Conservation (phyloP, 208 protist species). For the Entamoeba nuttalli region DNA sequence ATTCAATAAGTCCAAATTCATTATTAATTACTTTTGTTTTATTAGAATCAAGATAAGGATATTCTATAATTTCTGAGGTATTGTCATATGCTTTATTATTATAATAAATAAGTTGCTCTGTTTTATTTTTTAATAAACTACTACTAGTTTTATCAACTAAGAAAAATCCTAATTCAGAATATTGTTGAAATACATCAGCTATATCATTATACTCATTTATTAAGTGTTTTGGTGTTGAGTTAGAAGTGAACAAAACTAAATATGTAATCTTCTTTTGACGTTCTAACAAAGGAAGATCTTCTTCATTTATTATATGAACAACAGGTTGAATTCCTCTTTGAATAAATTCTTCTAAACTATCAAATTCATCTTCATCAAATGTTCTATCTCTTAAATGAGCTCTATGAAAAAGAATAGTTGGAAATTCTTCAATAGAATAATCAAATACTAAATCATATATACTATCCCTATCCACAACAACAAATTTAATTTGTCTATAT, state of each 20-base stretch:
- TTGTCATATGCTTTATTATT: background rate
- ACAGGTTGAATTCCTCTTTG: background rate
- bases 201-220: background rate
- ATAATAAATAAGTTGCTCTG: background rate
- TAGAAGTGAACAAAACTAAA: background rate
- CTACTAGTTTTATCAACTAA: background rate
- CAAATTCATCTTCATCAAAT: background rate
- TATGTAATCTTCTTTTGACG: background rate
- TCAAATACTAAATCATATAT: background rate
- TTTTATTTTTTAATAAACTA: background rate
- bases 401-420: background rate
- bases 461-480: background rate
- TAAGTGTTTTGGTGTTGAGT: background rate
- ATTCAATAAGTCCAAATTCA: background rate
- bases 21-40: background rate
- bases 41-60: too few relatives aligned
- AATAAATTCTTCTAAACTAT: background rate
- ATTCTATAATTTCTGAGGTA: background rate
- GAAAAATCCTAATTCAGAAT: background rate
- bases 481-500: background rate
- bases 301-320: background rate
- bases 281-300: background rate
- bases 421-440: background rate
- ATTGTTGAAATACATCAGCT: background rate
- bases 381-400: background rate